Conservation (phyloP, 164 flowering plant species). For the Vitis cinerea region DNA sequence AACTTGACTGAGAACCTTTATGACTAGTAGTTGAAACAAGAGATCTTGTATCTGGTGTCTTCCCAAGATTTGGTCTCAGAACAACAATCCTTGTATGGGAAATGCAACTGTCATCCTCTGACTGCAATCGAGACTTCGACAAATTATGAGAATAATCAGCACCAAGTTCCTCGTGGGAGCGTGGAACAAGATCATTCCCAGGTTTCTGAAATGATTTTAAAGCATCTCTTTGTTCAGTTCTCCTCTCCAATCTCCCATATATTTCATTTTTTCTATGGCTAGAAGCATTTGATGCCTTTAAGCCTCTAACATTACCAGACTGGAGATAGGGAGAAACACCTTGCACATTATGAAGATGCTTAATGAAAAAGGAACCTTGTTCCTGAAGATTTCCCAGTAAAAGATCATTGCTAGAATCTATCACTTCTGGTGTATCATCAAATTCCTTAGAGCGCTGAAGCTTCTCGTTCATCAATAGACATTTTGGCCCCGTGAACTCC, state of each 20-base stretch:
- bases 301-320: not conserved
- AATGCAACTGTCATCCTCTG: not conserved
- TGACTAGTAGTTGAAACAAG: constrained; percentile 1
- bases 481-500: not conserved
- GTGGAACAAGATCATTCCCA: constrained; percentile 1
- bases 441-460: constrained; percentile 7
- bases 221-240: not conserved
- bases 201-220: constrained; percentile 10
- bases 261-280: not conserved
- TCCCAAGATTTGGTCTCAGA: constrained; percentile 19
- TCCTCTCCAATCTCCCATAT: constrained; percentile 4
- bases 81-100: constrained; percentile 14
- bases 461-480: not conserved
- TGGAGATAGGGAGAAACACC: not conserved
- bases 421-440: not conserved
- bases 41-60: constrained; percentile 2
- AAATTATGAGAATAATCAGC: not conserved
- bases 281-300: constrained; percentile 6
- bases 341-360: not conserved
- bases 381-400: not conserved
- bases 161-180: constrained; percentile 1
- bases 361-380: constrained; percentile 2
- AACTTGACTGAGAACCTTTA: constrained; percentile 5
- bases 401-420: not conserved
- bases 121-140: constrained; percentile 7